A percentile compares a stretch with the other conserved stretches of the same genome.
Conservation (phyloP, 371 early-diverging fungal genomes). For the Pancytospora philotis region DNA sequence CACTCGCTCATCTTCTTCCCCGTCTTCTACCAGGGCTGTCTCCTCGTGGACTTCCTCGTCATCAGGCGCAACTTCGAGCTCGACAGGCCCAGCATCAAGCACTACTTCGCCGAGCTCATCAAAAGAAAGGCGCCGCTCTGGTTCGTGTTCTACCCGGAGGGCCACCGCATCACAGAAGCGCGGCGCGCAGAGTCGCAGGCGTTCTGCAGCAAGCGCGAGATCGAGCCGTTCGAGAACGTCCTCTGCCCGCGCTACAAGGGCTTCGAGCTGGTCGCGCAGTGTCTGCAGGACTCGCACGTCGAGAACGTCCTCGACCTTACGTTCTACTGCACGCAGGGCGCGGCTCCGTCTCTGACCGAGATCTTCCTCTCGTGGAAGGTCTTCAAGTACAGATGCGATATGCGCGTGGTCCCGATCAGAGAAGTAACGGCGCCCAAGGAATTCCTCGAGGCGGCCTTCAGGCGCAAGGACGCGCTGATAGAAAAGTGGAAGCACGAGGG, state of each 20-base stretch:
- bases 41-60: conserved; percentile 39
- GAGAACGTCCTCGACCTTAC: conserved; percentile 54
- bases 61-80: conserved; percentile 49
- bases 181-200: conserved; percentile 60
- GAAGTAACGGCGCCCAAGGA: conserved; percentile 34
- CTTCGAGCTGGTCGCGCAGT: conserved; percentile 58
- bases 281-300: conserved; percentile 24
- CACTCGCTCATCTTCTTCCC: conserved; percentile 42
- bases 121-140: conserved; percentile 25
- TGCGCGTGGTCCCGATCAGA: conserved; percentile 11
- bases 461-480: conserved; percentile 54
- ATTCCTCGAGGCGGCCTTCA: conserved; percentile 49
- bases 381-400: conserved; percentile 38
- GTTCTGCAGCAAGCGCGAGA: conserved; percentile 62
- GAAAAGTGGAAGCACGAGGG: conserved; percentile 31
- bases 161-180: conserved; percentile 42
- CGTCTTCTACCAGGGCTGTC: conserved; percentile 49
- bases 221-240: conserved; percentile 64
- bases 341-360: conserved; percentile 29
- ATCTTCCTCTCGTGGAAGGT: conserved; percentile 22
- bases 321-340: conserved; percentile 35
- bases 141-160: conserved; percentile 59
- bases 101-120: conserved; percentile 16
- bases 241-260: conserved; percentile 71
- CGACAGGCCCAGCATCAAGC: conserved; percentile 51